Evolutionary conservation across 129 eudicot genomes (phyloP), one percentile per base, ranked within the genome.

Genomic region (Tagetes patula): DNA sequence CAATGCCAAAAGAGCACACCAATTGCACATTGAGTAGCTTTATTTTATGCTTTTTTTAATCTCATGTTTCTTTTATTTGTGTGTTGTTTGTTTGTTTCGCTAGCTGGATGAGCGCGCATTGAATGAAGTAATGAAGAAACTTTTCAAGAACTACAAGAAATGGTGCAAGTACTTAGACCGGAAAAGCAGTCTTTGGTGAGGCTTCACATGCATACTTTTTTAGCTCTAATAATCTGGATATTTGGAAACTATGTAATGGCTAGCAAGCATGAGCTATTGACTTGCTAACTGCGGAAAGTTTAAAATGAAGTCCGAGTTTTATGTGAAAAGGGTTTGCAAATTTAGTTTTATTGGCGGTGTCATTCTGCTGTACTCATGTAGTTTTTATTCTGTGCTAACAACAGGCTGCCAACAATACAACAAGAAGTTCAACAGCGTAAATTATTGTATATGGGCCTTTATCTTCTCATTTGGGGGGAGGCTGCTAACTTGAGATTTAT

Each of bases 81-180:
- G 67, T 46, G 40, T 61, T 52, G 32, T 12, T 66, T 34, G 42
- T 10, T 74, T 75, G 13, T 72, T 36, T 27, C 42, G 38, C 45
- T 76, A 91, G 96, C 82, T 92, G 88, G 98, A 89, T 76, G 98
- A 89, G 59, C 95, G 98, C 49, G 98, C 98, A 38, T 71, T 89
- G 39, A 85, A 87, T 66, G 96, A 89, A 84, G 96, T 92, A 76
- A 92, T 92, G 98, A 92, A 92, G 84, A 92, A 89, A 71, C 89
- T 92, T 72, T 87, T 92, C 85, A 89, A 92, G 73, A 92, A 89
- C 82, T 92, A 92, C 75, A 92, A 85, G 55, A 87, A 87, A 55
- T 89, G 96, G 98, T 92, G 98, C 98, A 92, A 92, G 73, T 92
- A 87, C 79, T 79, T 92, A 82, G 98, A 76, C 73, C 88, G 96